Evolutionary conservation across 2,329 filamentous ascomycete genomes (phyloP).

Genomic region (Penicillium sp.): DNA sequence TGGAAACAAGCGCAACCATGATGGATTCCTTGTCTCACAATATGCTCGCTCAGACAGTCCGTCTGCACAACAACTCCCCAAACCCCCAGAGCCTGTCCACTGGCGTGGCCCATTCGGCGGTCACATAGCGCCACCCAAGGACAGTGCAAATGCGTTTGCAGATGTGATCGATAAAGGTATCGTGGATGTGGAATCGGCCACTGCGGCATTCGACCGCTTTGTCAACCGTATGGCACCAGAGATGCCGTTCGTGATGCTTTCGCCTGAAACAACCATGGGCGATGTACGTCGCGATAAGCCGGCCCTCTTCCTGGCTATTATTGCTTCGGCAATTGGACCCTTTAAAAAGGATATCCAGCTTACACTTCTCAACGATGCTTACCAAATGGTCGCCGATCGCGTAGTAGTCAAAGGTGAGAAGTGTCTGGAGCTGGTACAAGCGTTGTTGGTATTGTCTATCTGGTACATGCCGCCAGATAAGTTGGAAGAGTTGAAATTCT

Average conservation of each 20-base stretch:
- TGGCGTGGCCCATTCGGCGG: slow-evolving; percentile 28
- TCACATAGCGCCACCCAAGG: slow-evolving; percentile 18
- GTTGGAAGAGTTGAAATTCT: slow-evolving; percentile 87
- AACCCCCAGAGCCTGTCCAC: slow-evolving; percentile 17
- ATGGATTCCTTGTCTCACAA: slow-evolving; percentile 30
- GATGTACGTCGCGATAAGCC: slow-evolving; percentile 63
- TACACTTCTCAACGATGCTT: slow-evolving; percentile 68
- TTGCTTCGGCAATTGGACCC: slow-evolving; percentile 58
- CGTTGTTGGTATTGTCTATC: slow-evolving; percentile 72
- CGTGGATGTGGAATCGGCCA: slow-evolving; percentile 56
- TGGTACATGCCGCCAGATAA: slow-evolving; percentile 87
- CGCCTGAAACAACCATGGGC: slow-evolving; percentile 57
- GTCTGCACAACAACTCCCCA: slow-evolving; percentile 25
- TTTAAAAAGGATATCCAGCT: slow-evolving; percentile 62
- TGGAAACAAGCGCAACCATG: slow-evolving; percentile 37
- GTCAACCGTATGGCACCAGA: slow-evolving; percentile 57
- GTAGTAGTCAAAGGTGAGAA: slow-evolving; percentile 78
- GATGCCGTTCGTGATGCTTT: slow-evolving; percentile 63
- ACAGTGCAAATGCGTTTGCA: slow-evolving; percentile 37
- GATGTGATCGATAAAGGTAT: slow-evolving; percentile 57
- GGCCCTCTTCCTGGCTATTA: slow-evolving; percentile 61
- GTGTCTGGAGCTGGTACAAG: slow-evolving; percentile 80
- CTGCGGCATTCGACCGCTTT: slow-evolving; percentile 63
- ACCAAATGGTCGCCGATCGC: slow-evolving; percentile 73
- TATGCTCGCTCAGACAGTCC: slow-evolving; percentile 27